Evolutionary conservation across 2,329 filamentous ascomycete species (phyloP), one percentile per base, ranked within the genome.

Genomic region (Exophiala sp.): DNA sequence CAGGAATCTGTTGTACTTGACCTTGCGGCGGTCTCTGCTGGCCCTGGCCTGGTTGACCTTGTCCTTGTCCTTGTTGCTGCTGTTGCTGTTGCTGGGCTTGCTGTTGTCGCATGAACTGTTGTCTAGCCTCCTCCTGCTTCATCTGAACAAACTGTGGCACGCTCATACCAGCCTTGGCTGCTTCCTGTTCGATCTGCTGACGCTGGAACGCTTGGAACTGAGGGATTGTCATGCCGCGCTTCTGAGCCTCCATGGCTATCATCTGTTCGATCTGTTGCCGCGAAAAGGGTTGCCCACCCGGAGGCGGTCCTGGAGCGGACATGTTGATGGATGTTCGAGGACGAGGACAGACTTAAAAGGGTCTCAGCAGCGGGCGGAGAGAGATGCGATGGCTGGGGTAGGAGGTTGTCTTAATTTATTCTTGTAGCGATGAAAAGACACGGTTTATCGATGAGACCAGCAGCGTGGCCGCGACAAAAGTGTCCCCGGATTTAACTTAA

Each of bases 171-270:
- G 71, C 74, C 78, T 82, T 75, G 69, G 78, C 69, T 16, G 75
- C 75, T 52, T 77, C 75, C 20, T 71, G 66, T 41, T 69, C 66
- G 45, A 77, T 65, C 48, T 75, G 71, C 60, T 76, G 72, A 29
- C 74, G 70, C 63, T 77, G 74, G 64, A 75, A 71, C 73, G 51
- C 80, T 67, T 63, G 82, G 69, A 95, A 96, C 71, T 96, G 80
- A 41, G 87, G 89, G 1, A 94, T 86, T 5, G 87, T 84, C 81
- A 97, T 85, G 69, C 91, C 91, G 60, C 86, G 83, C 73, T 88
- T 91, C 66, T 88, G 79, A 45, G 92, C 92, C 72, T 96, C 91
- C 54, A 62, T 58, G 14, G 57, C 55, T 33, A 62, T 62, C 52
- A 62, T 51, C 40, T 62, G 59, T 46, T 60, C 57, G 35, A 62